These are phyloP conservation scores for Apiosordaria backusii DNA, from an alignment of 495 filamentous ascomycete genomes.

Conservation along the genomic window DNA sequence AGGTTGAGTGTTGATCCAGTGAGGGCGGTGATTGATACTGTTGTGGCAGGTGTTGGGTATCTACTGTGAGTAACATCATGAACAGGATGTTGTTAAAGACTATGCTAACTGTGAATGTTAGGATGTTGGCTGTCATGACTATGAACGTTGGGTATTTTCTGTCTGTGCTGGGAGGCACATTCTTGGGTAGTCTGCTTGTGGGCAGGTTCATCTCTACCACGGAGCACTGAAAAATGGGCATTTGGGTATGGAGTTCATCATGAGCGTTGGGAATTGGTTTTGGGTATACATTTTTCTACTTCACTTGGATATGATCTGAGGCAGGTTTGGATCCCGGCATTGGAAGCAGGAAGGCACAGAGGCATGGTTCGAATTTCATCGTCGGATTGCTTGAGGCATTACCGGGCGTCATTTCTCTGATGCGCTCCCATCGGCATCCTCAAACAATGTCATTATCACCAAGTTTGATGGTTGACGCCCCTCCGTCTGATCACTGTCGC, in stretches of 20 bases:
- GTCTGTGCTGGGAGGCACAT: constrained; percentile 76
- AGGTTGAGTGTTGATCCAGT: constrained; percentile 74
- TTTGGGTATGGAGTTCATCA: neutral
- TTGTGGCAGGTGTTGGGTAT: constrained; percentile 75
- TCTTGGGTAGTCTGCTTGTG: constrained; percentile 76
- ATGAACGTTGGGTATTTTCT: constrained; percentile 96
- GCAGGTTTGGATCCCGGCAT: neutral
- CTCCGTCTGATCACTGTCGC: neutral
- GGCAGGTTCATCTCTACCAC: constrained; percentile 57
- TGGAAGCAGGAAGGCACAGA: neutral
- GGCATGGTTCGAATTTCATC: too few relatives aligned
- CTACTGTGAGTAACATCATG: constrained; percentile 65
- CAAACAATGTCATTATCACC: neutral
- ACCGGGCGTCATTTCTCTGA: too few relatives aligned
- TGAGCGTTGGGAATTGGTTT: neutral
- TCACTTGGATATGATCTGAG: neutral
- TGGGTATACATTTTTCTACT: neutral
- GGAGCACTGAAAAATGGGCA: constrained; percentile 34
- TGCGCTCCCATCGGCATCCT: neutral
- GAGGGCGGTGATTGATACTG: constrained; percentile 63
- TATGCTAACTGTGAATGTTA: constrained; percentile 36
- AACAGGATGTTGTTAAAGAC: neutral
- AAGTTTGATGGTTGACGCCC: neutral
- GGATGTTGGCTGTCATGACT: constrained; percentile 98
- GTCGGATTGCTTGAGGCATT: too few relatives aligned